Conservation (phyloP, 208 protist genomes). For the Acanthamoeba castellanii region DNA sequence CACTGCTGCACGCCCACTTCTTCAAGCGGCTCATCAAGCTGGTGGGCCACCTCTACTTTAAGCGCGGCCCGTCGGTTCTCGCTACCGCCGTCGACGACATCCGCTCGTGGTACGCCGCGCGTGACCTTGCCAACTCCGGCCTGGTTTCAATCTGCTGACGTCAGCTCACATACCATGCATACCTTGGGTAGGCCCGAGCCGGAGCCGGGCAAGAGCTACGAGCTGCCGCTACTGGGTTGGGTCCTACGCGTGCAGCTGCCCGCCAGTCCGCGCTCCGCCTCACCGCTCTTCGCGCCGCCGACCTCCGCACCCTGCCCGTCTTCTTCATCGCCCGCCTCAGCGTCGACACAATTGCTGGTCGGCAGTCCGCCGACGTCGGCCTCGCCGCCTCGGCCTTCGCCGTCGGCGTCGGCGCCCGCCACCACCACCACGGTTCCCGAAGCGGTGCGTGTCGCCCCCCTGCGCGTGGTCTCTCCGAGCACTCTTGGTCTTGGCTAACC, state of each 20-base stretch:
- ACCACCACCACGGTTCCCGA: background rate
- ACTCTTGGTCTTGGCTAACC: background rate
- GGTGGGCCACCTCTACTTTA: constrained; percentile 53
- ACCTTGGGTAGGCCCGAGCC: background rate
- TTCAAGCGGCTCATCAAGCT: constrained; percentile 59
- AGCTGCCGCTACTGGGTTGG: constrained; percentile 23
- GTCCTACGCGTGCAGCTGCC: constrained; percentile 40
- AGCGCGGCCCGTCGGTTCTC: background rate
- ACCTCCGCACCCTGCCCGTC: background rate
- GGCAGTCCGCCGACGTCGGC: background rate
- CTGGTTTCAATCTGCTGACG: background rate
- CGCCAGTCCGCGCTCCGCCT: background rate
- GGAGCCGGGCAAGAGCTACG: constrained; percentile 19
- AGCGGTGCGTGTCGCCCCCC: background rate
- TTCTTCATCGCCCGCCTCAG: background rate
- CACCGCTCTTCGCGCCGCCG: background rate
- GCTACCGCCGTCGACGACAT: background rate
- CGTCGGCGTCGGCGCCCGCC: background rate
- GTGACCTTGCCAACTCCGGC: background rate
- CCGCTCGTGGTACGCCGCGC: background rate
- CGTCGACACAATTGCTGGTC: background rate
- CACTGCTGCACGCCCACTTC: constrained; percentile 40
- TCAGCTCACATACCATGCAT: background rate
- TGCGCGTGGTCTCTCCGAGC: background rate
- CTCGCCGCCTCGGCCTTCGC: background rate